Percentiles rank a stretch among this genome's conserved stretches.
phyloP scores from a whole-genome alignment of 2,329 filamentous ascomycete genomes.

The Kalaharituber pfeilii region DNA sequence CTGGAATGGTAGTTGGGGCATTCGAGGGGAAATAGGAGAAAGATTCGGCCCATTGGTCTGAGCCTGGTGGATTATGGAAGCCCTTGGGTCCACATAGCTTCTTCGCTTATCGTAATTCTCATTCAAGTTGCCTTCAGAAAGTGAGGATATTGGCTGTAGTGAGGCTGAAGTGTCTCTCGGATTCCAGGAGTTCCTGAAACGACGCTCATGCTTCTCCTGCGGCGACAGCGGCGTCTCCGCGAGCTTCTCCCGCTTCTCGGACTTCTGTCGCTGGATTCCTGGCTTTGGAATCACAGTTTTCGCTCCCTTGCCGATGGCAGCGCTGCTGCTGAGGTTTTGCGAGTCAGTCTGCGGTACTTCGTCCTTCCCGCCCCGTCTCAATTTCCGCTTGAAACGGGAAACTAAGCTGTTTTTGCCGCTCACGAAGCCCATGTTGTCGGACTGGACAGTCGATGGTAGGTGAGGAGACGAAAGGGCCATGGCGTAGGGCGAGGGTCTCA shows the following conservation, averaged over 20 bases:
- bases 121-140: background rate
- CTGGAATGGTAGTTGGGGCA: no score
- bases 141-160: background rate
- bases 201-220: background rate
- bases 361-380: background rate
- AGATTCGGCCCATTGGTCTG: no score
- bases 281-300: background rate
- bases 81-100: background rate
- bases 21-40: no score
- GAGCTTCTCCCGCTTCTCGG: background rate
- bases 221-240: background rate
- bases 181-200: background rate
- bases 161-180: background rate
- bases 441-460: background rate
- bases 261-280: background rate
- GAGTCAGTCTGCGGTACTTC: background rate
- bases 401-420: background rate
- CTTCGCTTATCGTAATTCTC: background rate
- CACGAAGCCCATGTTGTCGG: background rate
- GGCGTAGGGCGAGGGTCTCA: background rate
- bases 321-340: background rate
- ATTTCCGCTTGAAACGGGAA: background rate
- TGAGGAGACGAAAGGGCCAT: background rate
- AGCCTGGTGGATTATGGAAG: no score
- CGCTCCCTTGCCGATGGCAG: background rate